These are phyloP conservation scores for Chalara sp. DNA, from an alignment of 2,329 filamentous ascomycete species.

Conservation along the genomic window DNA sequence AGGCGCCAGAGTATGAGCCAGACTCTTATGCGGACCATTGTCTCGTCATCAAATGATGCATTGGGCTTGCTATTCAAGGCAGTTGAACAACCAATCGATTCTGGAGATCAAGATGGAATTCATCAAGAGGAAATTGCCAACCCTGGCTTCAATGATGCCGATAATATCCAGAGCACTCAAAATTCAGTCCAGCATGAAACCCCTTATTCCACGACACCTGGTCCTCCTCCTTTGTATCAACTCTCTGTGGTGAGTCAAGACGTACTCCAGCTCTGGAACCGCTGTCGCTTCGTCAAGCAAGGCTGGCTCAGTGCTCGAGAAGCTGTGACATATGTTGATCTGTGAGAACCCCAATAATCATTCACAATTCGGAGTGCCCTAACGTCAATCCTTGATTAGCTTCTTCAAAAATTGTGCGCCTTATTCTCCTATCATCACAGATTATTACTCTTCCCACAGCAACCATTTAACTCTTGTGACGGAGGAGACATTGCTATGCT, in stretches of 20 bases:
- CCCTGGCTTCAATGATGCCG: not conserved
- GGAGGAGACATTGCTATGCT: conserved; percentile 44
- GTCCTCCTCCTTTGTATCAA: not conserved
- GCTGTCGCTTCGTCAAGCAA: conserved; percentile 46
- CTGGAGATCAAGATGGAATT: not conserved
- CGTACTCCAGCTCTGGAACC: conserved; percentile 38
- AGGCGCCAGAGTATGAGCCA: no score
- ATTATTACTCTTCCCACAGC: conserved; percentile 41
- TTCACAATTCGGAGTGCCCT: not conserved
- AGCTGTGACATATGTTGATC: conserved; percentile 44
- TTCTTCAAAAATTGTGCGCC: conserved; percentile 43
- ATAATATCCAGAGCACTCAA: not conserved
- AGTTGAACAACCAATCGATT: conserved; percentile 29
- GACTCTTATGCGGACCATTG: conserved; percentile 37
- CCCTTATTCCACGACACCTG: not conserved
- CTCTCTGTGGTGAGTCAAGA: conserved; percentile 6
- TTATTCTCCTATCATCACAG: conserved; percentile 42
- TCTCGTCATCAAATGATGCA: conserved; percentile 46
- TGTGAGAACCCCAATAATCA: conserved; percentile 26
- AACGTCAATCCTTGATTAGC: conserved; percentile 9
- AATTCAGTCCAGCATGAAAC: not conserved
- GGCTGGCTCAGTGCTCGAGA: conserved; percentile 49
- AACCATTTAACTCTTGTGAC: conserved; percentile 42
- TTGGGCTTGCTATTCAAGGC: conserved; percentile 46
- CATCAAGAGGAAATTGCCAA: not conserved